Evolutionary conservation across 257 asterid species (phyloP), one percentile per base, ranked within the genome.

Genomic region (Forsythia viridissima): DNA sequence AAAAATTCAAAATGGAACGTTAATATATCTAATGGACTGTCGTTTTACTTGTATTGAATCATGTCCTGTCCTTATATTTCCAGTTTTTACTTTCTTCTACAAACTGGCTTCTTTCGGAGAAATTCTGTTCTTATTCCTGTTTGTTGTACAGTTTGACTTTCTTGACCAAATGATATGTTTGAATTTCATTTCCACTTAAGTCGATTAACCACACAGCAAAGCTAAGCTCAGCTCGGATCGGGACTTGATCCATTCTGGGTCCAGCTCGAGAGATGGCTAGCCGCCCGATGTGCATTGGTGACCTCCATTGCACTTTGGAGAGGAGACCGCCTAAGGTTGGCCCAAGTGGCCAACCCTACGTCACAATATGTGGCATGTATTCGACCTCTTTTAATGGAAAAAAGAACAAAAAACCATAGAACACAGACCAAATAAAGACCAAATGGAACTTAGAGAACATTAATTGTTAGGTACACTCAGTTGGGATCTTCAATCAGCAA

Each of bases 1-100:
- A 44, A 72, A 76, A 63, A 8, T 63, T 63, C 40, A 21, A 70
- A 80, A 44, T 36, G 15, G 55, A 67, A 77, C 78, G 84, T 83
- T 38, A 70, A 70, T 77, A 79, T 68, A 84, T 72, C 68, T 30
- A 37, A 34, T 73, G 77, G 67, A 46, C 37, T 68, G 30, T 65
- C 34, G 37, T 52, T 30, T n/a, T 72, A 15, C 63, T 52, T 66
- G 13, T 46, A 57, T 18, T 78, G 78, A 55, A 36, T 65, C 69
- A 20, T 61, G 15, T 3, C 69, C 16, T 10, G 69, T 24, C n/a
- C 70, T 21, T 10, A 1, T 4, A 30, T 24, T 63, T 63, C 70
- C 3, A 63, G 18, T 21, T 63, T 21, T 30, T 30, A 1, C 34
- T 24, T 24, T 30, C 34, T 30, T 30, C 34, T 30, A 30, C 34